Percentiles rank a stretch among this genome's conserved stretches.
These are phyloP conservation scores for Lipomyces spencermartinsiae DNA, from an alignment of 805 yeast genomes.

Conservation along the genomic window DNA sequence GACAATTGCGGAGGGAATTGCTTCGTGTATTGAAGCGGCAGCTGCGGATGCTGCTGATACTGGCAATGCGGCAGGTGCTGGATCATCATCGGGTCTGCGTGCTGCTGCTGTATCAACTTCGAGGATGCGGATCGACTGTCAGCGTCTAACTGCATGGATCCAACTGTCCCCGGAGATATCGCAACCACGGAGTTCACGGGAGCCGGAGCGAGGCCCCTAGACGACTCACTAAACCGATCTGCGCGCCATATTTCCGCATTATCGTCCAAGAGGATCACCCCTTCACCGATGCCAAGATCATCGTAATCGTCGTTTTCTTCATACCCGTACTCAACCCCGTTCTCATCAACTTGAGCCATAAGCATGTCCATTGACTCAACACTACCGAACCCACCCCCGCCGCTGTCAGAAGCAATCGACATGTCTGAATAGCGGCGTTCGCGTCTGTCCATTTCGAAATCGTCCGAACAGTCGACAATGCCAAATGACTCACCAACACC, in stretches of 20 bases:
- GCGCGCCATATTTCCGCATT: constrained; percentile 18
- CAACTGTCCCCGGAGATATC: background rate
- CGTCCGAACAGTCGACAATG: background rate
- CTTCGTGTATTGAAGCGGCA: background rate
- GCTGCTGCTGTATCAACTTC: background rate
- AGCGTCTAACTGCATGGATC: background rate
- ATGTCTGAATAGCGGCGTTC: background rate
- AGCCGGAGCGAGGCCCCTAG: background rate
- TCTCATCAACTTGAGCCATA: constrained; percentile 6
- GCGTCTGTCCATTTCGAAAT: background rate
- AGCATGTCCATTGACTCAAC: background rate
- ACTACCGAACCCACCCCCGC: background rate
- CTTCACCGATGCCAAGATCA: constrained; percentile 27
- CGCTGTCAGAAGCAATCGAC: background rate
- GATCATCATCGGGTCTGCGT: background rate
- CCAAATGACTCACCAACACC: constrained; percentile 3
- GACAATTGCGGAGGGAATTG: background rate
- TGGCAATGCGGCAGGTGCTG: background rate
- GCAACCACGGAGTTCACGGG: background rate
- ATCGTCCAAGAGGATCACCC: constrained; percentile 21
- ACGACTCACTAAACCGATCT: background rate
- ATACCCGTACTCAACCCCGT: constrained; percentile 14
- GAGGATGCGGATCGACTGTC: background rate
- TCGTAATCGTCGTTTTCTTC: constrained; percentile 26
- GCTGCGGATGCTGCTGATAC: background rate